phyloP scores from a whole-genome alignment of 2,329 filamentous ascomycete species.

The Chaetomiaceae sp. region DNA sequence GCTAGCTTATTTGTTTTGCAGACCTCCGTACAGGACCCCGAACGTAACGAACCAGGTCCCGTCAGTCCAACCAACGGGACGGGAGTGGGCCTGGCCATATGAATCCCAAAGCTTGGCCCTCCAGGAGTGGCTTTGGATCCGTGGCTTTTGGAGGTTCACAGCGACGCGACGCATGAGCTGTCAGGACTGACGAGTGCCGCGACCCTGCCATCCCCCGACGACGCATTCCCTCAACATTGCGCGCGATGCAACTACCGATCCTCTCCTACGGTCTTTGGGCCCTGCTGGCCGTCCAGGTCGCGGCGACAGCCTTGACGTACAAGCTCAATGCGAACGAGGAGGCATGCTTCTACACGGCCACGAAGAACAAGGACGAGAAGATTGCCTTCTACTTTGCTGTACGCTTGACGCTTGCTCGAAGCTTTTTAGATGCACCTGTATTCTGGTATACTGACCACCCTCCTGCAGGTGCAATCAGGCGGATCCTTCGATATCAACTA shows the following conservation, averaged over 20 bases:
- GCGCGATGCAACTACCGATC: conserved; percentile 59
- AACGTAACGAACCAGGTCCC: too few species aligned
- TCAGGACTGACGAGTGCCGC: conserved; percentile 16
- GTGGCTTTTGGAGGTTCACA: conserved; percentile 14
- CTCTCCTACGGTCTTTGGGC: conserved; percentile 64
- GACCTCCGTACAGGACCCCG: too few species aligned
- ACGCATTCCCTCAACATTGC: conserved; percentile 17
- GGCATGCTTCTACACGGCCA: conserved; percentile 86
- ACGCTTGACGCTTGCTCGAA: conserved; percentile 36
- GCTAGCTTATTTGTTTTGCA: too few species aligned
- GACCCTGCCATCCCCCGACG: conserved; percentile 31
- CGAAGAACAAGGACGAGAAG: conserved; percentile 75
- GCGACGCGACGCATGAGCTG: conserved; percentile 21
- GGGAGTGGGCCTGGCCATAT: conserved; percentile 20
- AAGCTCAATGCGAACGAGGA: conserved; percentile 85
- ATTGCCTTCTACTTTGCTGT: conserved; percentile 99
- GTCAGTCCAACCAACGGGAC: neutral
- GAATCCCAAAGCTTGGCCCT: conserved; percentile 7
- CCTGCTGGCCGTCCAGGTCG: conserved; percentile 61
- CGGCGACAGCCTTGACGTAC: conserved; percentile 91
- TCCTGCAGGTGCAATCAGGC: conserved; percentile 81
- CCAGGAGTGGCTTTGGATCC: conserved; percentile 10
- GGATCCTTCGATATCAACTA: conserved; percentile 98
- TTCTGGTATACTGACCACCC: conserved; percentile 1
- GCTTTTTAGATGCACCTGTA: too few species aligned